Conservation (phyloP, 2,329 filamentous ascomycete genomes). For the Apiospora koreana region DNA sequence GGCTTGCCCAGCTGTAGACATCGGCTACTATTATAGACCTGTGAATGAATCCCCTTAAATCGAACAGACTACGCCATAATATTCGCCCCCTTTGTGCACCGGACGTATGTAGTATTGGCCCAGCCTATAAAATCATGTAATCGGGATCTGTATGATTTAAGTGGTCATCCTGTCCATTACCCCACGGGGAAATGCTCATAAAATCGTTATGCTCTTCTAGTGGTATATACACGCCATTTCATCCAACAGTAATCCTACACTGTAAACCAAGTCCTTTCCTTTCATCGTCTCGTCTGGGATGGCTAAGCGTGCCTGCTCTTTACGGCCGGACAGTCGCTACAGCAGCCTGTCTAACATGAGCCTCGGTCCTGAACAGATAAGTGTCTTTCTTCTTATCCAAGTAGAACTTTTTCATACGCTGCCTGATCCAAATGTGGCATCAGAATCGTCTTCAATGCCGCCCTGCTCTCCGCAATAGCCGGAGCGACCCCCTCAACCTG, state of each 20-base stretch:
- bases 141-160: neutral
- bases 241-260: neutral
- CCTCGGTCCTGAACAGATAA: too few species aligned
- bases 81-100: neutral
- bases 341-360: neutral
- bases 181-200: neutral
- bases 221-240: neutral
- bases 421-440: constrained; percentile 45
- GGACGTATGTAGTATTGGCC: too few species aligned
- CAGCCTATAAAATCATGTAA: neutral
- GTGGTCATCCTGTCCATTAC: neutral
- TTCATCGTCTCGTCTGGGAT: neutral
- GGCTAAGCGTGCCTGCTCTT: neutral
- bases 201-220: neutral
- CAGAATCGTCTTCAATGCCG: constrained; percentile 51
- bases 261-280: neutral
- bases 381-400: constrained; percentile 33
- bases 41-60: too few species aligned
- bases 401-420: constrained; percentile 49
- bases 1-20: too few species aligned
- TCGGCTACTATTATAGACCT: too few species aligned
- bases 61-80: too few species aligned
- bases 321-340: neutral
- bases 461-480: constrained; percentile 48
- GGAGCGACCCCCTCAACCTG: constrained; percentile 55